phyloP scores from a whole-genome alignment of 768 basidiomycete genomes.

The Xanthoconium purpureum region DNA sequence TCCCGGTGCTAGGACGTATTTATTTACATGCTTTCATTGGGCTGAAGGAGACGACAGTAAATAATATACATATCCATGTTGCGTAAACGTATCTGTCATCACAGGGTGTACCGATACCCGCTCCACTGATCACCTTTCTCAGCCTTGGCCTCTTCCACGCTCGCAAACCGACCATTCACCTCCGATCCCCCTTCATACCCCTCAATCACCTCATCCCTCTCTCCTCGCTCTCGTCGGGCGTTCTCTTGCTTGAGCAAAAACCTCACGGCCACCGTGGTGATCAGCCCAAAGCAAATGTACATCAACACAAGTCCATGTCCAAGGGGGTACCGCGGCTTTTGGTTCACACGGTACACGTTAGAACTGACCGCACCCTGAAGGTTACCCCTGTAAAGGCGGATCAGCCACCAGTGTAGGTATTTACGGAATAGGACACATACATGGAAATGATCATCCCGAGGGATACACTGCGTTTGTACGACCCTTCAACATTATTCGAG shows the following conservation, averaged over 20 bases:
- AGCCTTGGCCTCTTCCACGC: slow-evolving; percentile 59
- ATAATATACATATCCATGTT: not conserved
- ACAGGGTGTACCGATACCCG: slow-evolving; percentile 68
- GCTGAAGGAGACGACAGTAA: not conserved
- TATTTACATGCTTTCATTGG: not conserved
- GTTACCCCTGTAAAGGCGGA: slow-evolving; percentile 49
- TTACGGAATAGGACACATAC: slow-evolving; percentile 33
- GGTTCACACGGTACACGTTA: slow-evolving; percentile 68
- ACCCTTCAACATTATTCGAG: slow-evolving; percentile 71
- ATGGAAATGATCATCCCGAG: slow-evolving; percentile 68
- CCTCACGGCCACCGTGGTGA: slow-evolving; percentile 42
- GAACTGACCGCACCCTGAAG: slow-evolving; percentile 75
- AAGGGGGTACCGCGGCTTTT: slow-evolving; percentile 67
- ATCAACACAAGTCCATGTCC: slow-evolving; percentile 62
- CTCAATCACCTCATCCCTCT: slow-evolving; percentile 63
- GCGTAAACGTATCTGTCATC: slow-evolving; percentile 13
- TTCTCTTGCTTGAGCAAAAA: slow-evolving; percentile 57
- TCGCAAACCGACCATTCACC: slow-evolving; percentile 56
- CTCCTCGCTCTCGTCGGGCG: slow-evolving; percentile 60
- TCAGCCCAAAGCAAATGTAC: slow-evolving; percentile 66
- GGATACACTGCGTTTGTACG: slow-evolving; percentile 71
- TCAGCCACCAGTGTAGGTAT: not conserved
- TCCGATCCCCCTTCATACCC: slow-evolving; percentile 34
- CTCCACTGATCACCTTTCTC: slow-evolving; percentile 76
- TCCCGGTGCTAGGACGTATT: not conserved